Percentiles rank a stretch among this genome's conserved stretches.
phyloP scores from a whole-genome alignment of 202 grass and related monocot species.

The Panicum hallii region DNA sequence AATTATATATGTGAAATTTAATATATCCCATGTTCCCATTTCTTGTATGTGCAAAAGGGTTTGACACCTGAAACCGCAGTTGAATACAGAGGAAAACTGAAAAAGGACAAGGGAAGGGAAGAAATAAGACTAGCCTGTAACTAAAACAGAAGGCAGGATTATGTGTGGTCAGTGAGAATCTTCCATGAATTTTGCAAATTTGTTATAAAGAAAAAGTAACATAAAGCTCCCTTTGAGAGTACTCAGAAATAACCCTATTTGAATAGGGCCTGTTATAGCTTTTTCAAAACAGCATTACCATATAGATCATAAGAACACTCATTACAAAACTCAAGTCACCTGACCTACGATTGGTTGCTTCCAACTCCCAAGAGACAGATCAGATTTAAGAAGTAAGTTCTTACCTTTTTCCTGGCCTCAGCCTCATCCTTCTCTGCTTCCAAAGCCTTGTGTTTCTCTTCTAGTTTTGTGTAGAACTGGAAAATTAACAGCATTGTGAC shows the following conservation, averaged over 20 bases:
- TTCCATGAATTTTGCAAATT: constrained; percentile 8
- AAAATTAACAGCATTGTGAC: constrained; percentile 43
- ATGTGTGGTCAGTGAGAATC: not conserved
- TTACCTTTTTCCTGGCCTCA: constrained; percentile 79
- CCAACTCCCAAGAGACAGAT: not conserved
- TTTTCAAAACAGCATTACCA: not conserved
- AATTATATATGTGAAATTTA: constrained; percentile 10
- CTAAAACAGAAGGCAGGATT: constrained; percentile 8
- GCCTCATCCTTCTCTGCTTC: constrained; percentile 76
- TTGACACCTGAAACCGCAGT: not conserved
- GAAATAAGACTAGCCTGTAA: not conserved
- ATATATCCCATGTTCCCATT: not conserved
- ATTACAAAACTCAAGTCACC: constrained; percentile 19
- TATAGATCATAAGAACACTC: constrained; percentile 9
- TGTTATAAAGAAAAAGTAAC: not conserved
- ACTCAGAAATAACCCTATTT: constrained; percentile 6
- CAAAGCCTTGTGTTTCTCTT: constrained; percentile 86
- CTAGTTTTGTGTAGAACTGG: constrained; percentile 95
- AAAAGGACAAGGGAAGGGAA: not conserved
- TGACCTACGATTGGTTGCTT: constrained; percentile 4
- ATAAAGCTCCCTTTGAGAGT: not conserved
- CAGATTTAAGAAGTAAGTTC: constrained; percentile 21
- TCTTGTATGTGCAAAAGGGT: not conserved
- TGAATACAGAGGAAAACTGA: not conserved
- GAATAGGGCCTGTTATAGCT: not conserved